Evolutionary conservation across 352 stramenopile species (phyloP), one percentile per base, ranked within the genome.

Genomic region (Phytopythium ostracodes): DNA sequence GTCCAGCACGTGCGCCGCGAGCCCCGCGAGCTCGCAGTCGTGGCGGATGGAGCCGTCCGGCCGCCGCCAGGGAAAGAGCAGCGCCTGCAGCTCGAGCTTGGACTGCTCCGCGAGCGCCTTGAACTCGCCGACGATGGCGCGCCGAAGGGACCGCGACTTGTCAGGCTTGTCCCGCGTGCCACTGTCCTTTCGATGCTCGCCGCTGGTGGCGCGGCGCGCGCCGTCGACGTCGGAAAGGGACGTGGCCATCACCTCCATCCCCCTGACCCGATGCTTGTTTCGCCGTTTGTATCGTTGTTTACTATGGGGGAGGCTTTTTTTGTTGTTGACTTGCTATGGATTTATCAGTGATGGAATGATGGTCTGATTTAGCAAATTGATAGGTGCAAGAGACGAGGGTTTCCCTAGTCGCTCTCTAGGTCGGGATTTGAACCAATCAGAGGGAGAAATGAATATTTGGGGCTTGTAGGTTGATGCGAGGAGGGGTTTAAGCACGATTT

Each of bases 181-280:
- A 18, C 36, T 43, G 10, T 15, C 36, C 36, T 18, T 15, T 14
- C 22, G 47, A 10, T n/a, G 47, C 22, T 29, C 47, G 24, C 49
- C 24, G 49, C 25, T 36, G 49, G 24, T 5, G 6, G 46, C 15
- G 46, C 22, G 22, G 22, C 46, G 22, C 24, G 25, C 46, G 46
- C 46, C 46, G 52, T 25, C 52, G 27, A 11, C 52, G 12, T 18
- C 29, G 22, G 31, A 42, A 22, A 25, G n/a, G 12, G 52, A 58
- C 31, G 52, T 58, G 15, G 52, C 52, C 52, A 58, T 58, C 52
- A 58, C 52, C 25, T 58, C 52, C 52, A 58, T 58, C 29, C 29
- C 29, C 29, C 29, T n/a, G 29, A 33, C 29, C 4, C 29, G 29
- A n/a, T n/a, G n/a, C n/a, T n/a, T n/a, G n/a, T n/a, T n/a, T n/a